Evolutionary conservation across 192 early-diverging fungal genomes (phyloP), one percentile per base, ranked within the genome.

Genomic region (Podochytrium sp.): DNA sequence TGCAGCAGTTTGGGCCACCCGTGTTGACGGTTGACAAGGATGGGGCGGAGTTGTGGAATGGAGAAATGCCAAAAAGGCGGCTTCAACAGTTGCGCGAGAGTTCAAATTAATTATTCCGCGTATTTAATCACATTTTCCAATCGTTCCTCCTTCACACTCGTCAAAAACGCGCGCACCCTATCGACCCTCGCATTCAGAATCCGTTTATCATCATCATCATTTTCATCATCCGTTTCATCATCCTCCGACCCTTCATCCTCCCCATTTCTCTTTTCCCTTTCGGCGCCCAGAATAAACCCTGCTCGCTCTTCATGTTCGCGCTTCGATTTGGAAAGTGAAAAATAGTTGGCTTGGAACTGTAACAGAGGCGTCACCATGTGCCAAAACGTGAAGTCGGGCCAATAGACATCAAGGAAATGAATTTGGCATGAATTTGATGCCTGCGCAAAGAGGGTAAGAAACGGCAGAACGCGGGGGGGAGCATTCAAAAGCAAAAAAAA

Each of bases 321-420:
- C 38, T 51, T 25, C 14, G 47, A 27, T 1, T 37, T 30, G 18
- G 2, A 35, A 4, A 69, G 10, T 5, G 6, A 27, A 29, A 38
- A 41, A 41, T 68, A 58, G 25, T 42, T 49, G n/a, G 71, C 76
- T 79, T 99, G 97, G 73, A 91, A 99, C 41, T 91, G 84, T 0
- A 97, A 57, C 20, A 98, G 74, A 2, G 94, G 90, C 3, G 89
- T 90, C 34, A 96, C 74, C 77, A 98, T 90, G 38, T 93, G 81
- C 87, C 89, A 92, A 42, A 98, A 90, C 0, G 91, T 90, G 76
- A 99, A 99, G 53, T 98, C 94, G 6, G 98, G 98, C 98, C 98
- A 99, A 51, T 88, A 88, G 18, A 91, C 90, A 37, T 94, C 84
- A 18, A 97, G 86, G 83, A 98, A 99, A 57, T 94, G 91, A 39